phyloP scores from a whole-genome alignment of 176 grass and related monocot genomes.

The Cocos nucifera region DNA sequence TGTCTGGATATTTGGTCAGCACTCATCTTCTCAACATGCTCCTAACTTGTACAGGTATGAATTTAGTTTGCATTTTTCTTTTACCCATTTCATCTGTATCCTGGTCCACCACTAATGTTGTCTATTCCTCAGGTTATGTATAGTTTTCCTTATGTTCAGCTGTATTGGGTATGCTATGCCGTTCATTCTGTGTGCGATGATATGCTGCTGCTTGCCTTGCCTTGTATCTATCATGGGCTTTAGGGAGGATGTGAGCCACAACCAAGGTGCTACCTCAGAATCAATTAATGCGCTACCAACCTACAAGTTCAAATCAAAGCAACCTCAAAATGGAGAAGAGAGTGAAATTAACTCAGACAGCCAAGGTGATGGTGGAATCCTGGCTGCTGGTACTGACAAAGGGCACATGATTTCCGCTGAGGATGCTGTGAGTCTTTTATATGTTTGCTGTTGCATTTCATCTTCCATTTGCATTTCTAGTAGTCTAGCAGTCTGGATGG shows the following conservation, averaged over 20 bases:
- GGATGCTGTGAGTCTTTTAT: conserved; percentile 55
- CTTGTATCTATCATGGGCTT: conserved; percentile 88
- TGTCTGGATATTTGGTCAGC: conserved; percentile 85
- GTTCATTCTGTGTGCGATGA: conserved; percentile 85
- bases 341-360: conserved; percentile 34
- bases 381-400: conserved; percentile 73
- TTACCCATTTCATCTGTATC: conserved; percentile 11
- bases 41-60: conserved; percentile 96
- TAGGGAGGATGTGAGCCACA: conserved; percentile 68
- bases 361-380: conserved; percentile 50
- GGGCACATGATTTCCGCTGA: conserved; percentile 68
- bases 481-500: background rate
- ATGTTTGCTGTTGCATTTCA: too few species aligned
- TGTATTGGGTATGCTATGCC: conserved; percentile 97
- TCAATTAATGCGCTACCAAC: conserved; percentile 74
- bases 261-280: conserved; percentile 77
- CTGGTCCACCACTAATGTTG: conserved; percentile 2
- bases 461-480: conserved; percentile 2
- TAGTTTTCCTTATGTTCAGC: conserved; percentile 88
- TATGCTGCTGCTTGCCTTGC: conserved; percentile 90
- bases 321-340: conserved; percentile 30
- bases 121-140: conserved; percentile 60
- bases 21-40: conserved; percentile 52
- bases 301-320: conserved; percentile 95
- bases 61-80: background rate